A percentile compares a stretch with the other conserved stretches of the same genome.
Conservation (phyloP, 129 eudicot species). For the sunflower (Helianthus annuus) region DNA sequence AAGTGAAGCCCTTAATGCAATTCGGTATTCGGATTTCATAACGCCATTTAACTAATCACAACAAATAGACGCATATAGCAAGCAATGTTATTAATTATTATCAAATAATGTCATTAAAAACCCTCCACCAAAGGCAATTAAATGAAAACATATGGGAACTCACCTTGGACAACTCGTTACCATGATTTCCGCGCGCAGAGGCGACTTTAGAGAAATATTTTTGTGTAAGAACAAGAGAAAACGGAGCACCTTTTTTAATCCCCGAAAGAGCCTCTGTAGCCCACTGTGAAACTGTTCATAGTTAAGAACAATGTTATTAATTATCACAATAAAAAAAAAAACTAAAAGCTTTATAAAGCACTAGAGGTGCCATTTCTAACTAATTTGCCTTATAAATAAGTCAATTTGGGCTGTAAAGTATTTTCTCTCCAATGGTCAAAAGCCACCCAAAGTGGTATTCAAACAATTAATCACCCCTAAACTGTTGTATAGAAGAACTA, state of each 20-base stretch:
- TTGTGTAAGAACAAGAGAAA: slow-evolving; percentile 77
- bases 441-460: slow-evolving; percentile 9
- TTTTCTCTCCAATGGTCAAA: neutral
- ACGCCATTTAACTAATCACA: slow-evolving; percentile 67
- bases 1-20: slow-evolving; percentile 76
- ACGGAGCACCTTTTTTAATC: slow-evolving; percentile 82
- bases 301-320: neutral
- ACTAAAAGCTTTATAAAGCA: neutral
- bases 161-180: slow-evolving; percentile 64
- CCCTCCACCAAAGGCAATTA: neutral
- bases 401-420: neutral
- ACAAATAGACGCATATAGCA: slow-evolving; percentile 19
- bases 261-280: slow-evolving; percentile 89
- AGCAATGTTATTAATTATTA: neutral
- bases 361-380: neutral
- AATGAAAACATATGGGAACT: slow-evolving; percentile 21
- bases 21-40: slow-evolving; percentile 90
- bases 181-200: slow-evolving; percentile 50
- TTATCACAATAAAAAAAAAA: neutral
- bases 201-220: slow-evolving; percentile 76
- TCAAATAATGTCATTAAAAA: neutral
- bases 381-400: neutral
- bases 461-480: neutral
- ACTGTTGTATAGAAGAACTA: neutral
- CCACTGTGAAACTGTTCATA: slow-evolving; percentile 87